Evolutionary conservation across 441 rosid genomes (phyloP).

Genomic region (Theobroma grandiflorum): DNA sequence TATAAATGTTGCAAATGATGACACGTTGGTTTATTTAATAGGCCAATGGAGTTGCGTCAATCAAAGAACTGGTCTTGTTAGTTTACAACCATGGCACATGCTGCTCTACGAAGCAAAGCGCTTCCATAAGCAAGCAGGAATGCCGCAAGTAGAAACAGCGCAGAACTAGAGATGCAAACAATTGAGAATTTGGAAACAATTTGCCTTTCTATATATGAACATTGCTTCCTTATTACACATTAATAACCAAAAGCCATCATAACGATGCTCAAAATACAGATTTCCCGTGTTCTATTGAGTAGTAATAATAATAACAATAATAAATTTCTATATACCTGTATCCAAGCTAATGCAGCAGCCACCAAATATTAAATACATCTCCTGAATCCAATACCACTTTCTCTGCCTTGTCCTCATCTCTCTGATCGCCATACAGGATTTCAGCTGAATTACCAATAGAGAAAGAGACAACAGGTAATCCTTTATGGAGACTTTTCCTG

Average conservation of each 20-base stretch:
- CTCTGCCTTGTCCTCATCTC: conserved; percentile 42
- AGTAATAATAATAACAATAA: not conserved
- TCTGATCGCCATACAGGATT: conserved; percentile 45
- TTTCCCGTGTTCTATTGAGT: not conserved
- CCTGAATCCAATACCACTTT: conserved; percentile 44
- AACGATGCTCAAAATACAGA: not conserved
- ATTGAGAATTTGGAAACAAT: not conserved
- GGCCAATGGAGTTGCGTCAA: not conserved
- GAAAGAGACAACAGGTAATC: conserved; percentile 48
- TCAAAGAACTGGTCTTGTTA: not conserved
- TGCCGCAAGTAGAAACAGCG: not conserved
- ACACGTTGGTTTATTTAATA: not conserved
- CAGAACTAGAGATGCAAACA: not conserved
- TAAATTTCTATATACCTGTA: not conserved
- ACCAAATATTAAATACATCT: conserved; percentile 52
- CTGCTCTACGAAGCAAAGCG: not conserved
- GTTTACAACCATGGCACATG: not conserved
- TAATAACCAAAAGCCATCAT: not conserved
- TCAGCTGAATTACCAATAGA: conserved; percentile 54
- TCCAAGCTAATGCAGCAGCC: conserved; percentile 25
- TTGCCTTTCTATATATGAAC: not conserved
- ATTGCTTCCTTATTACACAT: not conserved
- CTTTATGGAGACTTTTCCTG: conserved; percentile 35
- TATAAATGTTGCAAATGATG: not conserved
- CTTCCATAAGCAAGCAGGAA: not conserved